Conservation (phyloP, 805 yeast genomes). For the Candida andamanensis region DNA sequence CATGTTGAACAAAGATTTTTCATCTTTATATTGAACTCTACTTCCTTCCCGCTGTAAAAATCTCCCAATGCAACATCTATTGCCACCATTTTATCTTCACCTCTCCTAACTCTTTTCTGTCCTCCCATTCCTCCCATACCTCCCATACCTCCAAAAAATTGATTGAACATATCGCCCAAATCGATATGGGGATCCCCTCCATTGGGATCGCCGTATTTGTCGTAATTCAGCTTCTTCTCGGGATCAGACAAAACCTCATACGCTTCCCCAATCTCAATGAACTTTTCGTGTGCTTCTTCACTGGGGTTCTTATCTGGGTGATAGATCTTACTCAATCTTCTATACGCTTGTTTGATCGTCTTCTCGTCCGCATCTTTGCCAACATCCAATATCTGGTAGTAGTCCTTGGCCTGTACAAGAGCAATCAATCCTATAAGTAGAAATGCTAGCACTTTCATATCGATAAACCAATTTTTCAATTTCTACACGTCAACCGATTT, state of each 20-base stretch:
- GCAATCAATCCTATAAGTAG: slow-evolving; percentile 6
- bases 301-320: slow-evolving; percentile 94
- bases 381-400: slow-evolving; percentile 64
- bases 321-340: slow-evolving; percentile 73
- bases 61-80: slow-evolving; percentile 57
- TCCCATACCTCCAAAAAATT: slow-evolving; percentile 30
- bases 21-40: slow-evolving; percentile 60
- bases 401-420: slow-evolving; percentile 35
- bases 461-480: not conserved
- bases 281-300: slow-evolving; percentile 78
- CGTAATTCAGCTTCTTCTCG: slow-evolving; percentile 65
- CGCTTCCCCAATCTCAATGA: slow-evolving; percentile 89
- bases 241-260: slow-evolving; percentile 76
- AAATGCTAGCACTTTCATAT: slow-evolving; percentile 2
- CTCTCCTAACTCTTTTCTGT: slow-evolving; percentile 46
- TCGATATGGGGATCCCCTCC: slow-evolving; percentile 25
- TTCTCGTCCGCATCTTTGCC: slow-evolving; percentile 63
- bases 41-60: slow-evolving; percentile 62
- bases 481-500: not conserved
- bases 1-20: slow-evolving; percentile 75
- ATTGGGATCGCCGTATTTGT: slow-evolving; percentile 69
- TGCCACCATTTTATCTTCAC: slow-evolving; percentile 55
- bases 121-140: slow-evolving; percentile 12
- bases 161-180: slow-evolving; percentile 58
- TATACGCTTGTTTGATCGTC: slow-evolving; percentile 81